phyloP scores from a whole-genome alignment of 2,329 filamentous ascomycete species.

The Simplicillium sp. region DNA sequence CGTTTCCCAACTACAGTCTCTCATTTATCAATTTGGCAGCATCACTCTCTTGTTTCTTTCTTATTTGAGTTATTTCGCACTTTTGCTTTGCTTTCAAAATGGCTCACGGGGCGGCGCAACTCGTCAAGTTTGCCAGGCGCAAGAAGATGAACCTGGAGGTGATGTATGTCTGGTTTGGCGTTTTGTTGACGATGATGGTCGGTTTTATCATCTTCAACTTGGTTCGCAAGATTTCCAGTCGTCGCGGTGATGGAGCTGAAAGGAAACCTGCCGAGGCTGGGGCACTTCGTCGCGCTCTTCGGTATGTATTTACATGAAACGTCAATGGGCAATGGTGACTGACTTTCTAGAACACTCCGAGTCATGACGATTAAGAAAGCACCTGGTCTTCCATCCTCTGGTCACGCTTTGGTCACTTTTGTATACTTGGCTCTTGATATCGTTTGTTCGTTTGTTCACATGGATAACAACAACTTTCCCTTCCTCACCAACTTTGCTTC shows the following conservation, averaged over 20 bases:
- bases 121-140: conserved; percentile 12
- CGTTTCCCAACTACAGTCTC: no score
- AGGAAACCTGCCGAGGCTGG: no score
- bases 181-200: conserved; percentile 9
- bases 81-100: no score
- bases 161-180: conserved; percentile 12
- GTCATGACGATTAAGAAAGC: conserved; percentile 15
- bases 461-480: conserved; percentile 19
- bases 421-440: conserved; percentile 24
- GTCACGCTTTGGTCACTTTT: conserved; percentile 18
- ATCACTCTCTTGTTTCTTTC: no score
- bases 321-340: no score
- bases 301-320: no score
- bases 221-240: conserved; percentile 1
- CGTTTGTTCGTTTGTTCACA: conserved; percentile 20
- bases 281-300: no score
- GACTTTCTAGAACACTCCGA: conserved; percentile 15
- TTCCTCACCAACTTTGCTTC: conserved; percentile 24
- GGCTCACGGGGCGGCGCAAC: no score
- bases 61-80: no score
- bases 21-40: no score
- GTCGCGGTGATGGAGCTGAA: neutral
- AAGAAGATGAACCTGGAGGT: conserved; percentile 15
- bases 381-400: conserved; percentile 18
- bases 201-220: conserved; percentile 8